phyloP scores from a whole-genome alignment of 73 alveolate species.

The Uronychia setigera region DNA sequence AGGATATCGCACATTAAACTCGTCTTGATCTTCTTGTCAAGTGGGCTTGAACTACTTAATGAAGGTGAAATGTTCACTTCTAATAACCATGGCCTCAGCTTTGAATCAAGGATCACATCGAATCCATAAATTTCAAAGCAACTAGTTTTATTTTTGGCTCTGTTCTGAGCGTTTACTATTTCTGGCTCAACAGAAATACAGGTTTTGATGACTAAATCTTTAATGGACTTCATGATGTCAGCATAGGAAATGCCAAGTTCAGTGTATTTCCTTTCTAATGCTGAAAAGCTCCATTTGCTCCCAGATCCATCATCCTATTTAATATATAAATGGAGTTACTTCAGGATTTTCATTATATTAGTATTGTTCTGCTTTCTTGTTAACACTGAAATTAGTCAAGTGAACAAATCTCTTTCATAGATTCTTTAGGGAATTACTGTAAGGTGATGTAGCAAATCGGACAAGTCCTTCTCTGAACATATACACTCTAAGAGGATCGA shows the following conservation, averaged over 20 bases:
- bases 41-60: constrained; percentile 64
- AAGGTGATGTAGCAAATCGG: constrained; percentile 78
- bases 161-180: constrained; percentile 39
- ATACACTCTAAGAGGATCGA: constrained; percentile 69
- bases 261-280: constrained; percentile 16
- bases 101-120: constrained; percentile 77
- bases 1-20: constrained; percentile 50
- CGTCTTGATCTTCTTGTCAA: constrained; percentile 63
- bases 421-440: constrained; percentile 54
- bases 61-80: constrained; percentile 78
- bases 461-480: constrained; percentile 68
- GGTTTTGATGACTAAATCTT: constrained; percentile 79
- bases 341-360: constrained; percentile 23
- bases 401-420: constrained; percentile 70
- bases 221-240: constrained; percentile 30
- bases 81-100: constrained; percentile 77
- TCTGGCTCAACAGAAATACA: constrained; percentile 69
- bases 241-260: constrained; percentile 30
- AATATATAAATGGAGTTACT: background rate
- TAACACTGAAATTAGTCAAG: constrained; percentile 75
- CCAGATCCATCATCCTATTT: background rate
- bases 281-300: constrained; percentile 48
- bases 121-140: constrained; percentile 85
- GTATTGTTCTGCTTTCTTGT: constrained; percentile 47
- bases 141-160: constrained; percentile 59